These are phyloP conservation scores for Hyaloscypha bicolor DNA, from an alignment of 495 filamentous ascomycete species.

Conservation along the genomic window DNA sequence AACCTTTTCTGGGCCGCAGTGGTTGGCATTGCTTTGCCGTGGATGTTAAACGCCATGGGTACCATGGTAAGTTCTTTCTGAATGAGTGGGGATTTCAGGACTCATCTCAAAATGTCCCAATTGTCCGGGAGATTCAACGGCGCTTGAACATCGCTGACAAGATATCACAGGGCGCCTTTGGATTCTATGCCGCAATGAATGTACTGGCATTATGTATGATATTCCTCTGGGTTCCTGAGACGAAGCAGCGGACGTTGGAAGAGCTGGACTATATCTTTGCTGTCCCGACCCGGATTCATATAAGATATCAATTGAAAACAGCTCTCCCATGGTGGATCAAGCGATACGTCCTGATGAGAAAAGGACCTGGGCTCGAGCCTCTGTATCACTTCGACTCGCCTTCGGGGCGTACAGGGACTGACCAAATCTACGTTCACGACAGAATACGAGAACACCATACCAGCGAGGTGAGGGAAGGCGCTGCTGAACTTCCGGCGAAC, in stretches of 20 bases:
- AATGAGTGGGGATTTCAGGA: background rate
- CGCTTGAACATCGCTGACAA: background rate
- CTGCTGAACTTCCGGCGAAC: background rate
- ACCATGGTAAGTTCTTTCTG: slow-evolving; percentile 18
- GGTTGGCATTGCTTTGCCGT: slow-evolving; percentile 66
- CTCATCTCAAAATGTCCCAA: background rate
- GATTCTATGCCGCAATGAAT: slow-evolving; percentile 65
- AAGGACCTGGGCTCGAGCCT: slow-evolving; percentile 55
- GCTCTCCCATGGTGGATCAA: slow-evolving; percentile 71
- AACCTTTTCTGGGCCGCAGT: slow-evolving; percentile 69
- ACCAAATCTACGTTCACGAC: slow-evolving; percentile 20
- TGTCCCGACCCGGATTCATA: slow-evolving; percentile 65
- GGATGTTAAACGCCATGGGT: slow-evolving; percentile 55
- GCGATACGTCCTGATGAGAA: slow-evolving; percentile 61
- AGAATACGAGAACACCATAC: background rate
- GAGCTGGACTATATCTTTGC: slow-evolving; percentile 86
- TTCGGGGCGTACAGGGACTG: background rate
- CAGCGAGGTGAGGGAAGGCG: background rate
- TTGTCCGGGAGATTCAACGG: background rate
- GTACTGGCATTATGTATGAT: slow-evolving; percentile 64
- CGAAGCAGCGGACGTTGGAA: slow-evolving; percentile 70
- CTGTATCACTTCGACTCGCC: slow-evolving; percentile 63
- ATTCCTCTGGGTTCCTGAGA: slow-evolving; percentile 69
- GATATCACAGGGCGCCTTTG: slow-evolving; percentile 53
- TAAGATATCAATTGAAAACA: slow-evolving; percentile 62